These are phyloP conservation scores for Xylariaceae sp. DNA, from an alignment of 2,329 filamentous ascomycete species.

Conservation along the genomic window DNA sequence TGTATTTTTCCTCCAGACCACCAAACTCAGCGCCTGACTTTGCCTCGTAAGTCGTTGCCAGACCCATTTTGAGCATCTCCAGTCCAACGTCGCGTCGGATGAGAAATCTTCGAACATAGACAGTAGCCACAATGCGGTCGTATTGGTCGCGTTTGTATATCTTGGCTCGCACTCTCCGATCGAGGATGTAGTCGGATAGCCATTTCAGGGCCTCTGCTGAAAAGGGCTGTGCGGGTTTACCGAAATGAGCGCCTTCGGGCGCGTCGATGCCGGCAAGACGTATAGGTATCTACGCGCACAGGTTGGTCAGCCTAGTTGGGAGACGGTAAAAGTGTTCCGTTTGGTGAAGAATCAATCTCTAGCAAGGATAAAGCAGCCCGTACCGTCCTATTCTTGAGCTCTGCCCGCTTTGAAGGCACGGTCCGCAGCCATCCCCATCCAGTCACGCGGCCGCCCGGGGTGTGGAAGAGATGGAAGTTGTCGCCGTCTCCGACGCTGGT, in stretches of 20 bases:
- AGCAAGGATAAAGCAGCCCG: slow-evolving; percentile 30
- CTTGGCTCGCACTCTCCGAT: slow-evolving; percentile 74
- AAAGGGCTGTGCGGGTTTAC: slow-evolving; percentile 80
- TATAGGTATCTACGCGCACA: slow-evolving; percentile 66
- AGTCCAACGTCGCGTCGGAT: slow-evolving; percentile 78
- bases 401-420: slow-evolving; percentile 66
- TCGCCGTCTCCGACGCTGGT: slow-evolving; percentile 96
- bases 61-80: slow-evolving; percentile 80
- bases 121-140: slow-evolving; percentile 83
- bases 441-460: slow-evolving; percentile 78
- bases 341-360: not conserved
- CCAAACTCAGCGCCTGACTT: slow-evolving; percentile 90
- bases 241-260: slow-evolving; percentile 90
- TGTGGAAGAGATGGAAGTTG: slow-evolving; percentile 92
- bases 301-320: slow-evolving; percentile 3
- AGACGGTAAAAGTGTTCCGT: too few relatives aligned
- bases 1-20: slow-evolving; percentile 61
- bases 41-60: slow-evolving; percentile 92
- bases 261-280: slow-evolving; percentile 91
- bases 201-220: slow-evolving; percentile 77
- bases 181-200: slow-evolving; percentile 70
- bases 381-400: slow-evolving; percentile 75
- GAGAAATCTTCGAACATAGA: slow-evolving; percentile 67
- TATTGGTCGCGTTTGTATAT: slow-evolving; percentile 89
- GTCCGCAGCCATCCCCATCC: slow-evolving; percentile 92